Evolutionary conservation across 2,329 filamentous ascomycete genomes (phyloP).

Genomic region (Fusarium ambrosium): DNA sequence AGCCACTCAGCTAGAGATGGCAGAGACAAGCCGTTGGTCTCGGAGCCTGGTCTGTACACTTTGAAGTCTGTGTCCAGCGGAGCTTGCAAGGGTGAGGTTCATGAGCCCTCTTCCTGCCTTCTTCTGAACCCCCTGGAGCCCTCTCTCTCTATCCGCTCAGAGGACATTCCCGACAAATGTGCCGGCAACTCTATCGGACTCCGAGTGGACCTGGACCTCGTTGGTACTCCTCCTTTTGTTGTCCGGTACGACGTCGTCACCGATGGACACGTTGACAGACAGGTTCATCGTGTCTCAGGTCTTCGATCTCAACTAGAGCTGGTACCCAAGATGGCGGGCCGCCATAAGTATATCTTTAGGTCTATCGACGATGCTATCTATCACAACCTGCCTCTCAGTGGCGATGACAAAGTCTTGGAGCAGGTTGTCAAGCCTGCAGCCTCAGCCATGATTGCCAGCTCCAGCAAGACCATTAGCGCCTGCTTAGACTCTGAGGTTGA

Average conservation of each 20-base stretch:
- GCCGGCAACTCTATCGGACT: slow-evolving; percentile 94
- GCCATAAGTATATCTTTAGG: slow-evolving; percentile 88
- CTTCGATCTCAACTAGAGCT: slow-evolving; percentile 88
- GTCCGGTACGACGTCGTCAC: slow-evolving; percentile 81
- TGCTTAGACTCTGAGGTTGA: slow-evolving; percentile 87
- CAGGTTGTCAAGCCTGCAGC: slow-evolving; percentile 96
- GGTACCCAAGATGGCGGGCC: slow-evolving; percentile 83
- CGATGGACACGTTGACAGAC: slow-evolving; percentile 67
- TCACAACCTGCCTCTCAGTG: slow-evolving; percentile 71
- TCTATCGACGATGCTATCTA: slow-evolving; percentile 89
- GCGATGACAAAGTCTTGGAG: slow-evolving; percentile 75
- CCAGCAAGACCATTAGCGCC: slow-evolving; percentile 69
- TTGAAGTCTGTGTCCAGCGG: slow-evolving; percentile 83
- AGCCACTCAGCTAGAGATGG: slow-evolving; percentile 72
- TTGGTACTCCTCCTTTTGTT: slow-evolving; percentile 92
- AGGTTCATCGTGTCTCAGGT: slow-evolving; percentile 72
- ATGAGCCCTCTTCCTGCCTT: slow-evolving; percentile 94
- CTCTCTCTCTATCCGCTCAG: slow-evolving; percentile 77
- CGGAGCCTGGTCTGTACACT: slow-evolving; percentile 87
- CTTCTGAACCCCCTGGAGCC: slow-evolving; percentile 93
- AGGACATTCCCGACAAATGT: slow-evolving; percentile 94
- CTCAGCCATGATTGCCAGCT: slow-evolving; percentile 77
- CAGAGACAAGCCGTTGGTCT: slow-evolving; percentile 76
- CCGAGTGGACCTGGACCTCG: slow-evolving; percentile 87
- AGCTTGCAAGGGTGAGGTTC: slow-evolving; percentile 87